Conservation (phyloP, 306 rosid genomes). For the Canavalia gladiata region DNA sequence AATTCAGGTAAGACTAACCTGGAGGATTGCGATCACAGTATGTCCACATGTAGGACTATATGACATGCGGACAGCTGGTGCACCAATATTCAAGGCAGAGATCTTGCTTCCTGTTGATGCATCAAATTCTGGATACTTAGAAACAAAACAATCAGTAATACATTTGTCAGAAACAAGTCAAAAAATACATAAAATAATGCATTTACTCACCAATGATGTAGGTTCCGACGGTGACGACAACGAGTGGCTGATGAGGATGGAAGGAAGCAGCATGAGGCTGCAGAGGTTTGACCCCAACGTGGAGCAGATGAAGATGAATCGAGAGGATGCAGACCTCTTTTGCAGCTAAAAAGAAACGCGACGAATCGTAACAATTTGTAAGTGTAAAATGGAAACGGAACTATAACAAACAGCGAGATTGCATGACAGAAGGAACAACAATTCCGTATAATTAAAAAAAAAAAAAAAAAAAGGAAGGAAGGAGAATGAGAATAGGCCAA, state of each 20-base stretch:
- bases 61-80: constrained; percentile 92
- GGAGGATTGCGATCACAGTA: constrained; percentile 86
- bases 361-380: neutral
- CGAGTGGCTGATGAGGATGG: constrained; percentile 91
- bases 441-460: too few relatives aligned
- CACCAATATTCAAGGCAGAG: constrained; percentile 87
- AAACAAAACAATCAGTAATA: constrained; percentile 35
- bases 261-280: constrained; percentile 95
- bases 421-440: constrained; percentile 15
- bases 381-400: constrained; percentile 39
- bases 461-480: too few relatives aligned
- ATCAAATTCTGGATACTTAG: constrained; percentile 76
- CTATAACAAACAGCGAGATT: constrained; percentile 9
- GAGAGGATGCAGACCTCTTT: constrained; percentile 45
- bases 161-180: constrained; percentile 29
- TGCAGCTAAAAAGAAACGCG: constrained; percentile 30
- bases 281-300: constrained; percentile 70
- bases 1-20: constrained; percentile 61
- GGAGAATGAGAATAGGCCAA: too few relatives aligned
- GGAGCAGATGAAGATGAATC: constrained; percentile 81
- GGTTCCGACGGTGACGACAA: constrained; percentile 92
- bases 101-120: constrained; percentile 95
- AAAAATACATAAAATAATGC: neutral
- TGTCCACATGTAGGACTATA: constrained; percentile 92
- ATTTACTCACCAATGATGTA: constrained; percentile 76